These are phyloP conservation scores for Penicillium ochrochloron DNA, from an alignment of 495 filamentous ascomycete species.

Conservation along the genomic window DNA sequence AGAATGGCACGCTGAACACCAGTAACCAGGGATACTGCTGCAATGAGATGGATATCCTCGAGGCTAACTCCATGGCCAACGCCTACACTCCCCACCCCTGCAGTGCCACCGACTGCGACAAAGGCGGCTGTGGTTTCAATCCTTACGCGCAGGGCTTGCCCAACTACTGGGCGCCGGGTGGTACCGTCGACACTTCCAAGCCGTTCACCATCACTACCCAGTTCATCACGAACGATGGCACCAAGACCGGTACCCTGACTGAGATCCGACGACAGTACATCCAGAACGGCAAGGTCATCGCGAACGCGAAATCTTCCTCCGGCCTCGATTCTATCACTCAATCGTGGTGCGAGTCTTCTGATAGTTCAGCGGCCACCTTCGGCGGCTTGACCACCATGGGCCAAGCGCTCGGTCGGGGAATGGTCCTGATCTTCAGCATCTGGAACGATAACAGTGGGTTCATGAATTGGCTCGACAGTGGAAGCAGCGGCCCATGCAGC, in stretches of 20 bases:
- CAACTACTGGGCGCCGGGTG: constrained; percentile 63
- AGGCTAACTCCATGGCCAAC: constrained; percentile 62
- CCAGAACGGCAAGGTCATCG: constrained; percentile 65
- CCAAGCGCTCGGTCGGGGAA: constrained; percentile 2
- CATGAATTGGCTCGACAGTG: constrained; percentile 10
- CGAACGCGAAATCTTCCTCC: constrained; percentile 59
- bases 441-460: constrained; percentile 1
- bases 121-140: constrained; percentile 80
- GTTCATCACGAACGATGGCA: constrained; percentile 62
- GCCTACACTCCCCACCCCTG: constrained; percentile 67
- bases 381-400: constrained; percentile 9
- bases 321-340: constrained; percentile 59
- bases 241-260: constrained; percentile 53
- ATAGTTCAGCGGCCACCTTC: neutral
- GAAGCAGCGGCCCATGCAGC: constrained; percentile 5
- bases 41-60: constrained; percentile 74
- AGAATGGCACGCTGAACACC: constrained; percentile 63
- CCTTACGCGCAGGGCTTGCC: constrained; percentile 64
- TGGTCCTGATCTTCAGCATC: constrained; percentile 8
- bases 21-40: constrained; percentile 67
- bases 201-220: constrained; percentile 71
- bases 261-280: constrained; percentile 73
- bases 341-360: constrained; percentile 6
- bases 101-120: constrained; percentile 63
- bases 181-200: constrained; percentile 63